phyloP scores from a whole-genome alignment of 495 filamentous ascomycete genomes.

The Jackrogersella multiformis region DNA sequence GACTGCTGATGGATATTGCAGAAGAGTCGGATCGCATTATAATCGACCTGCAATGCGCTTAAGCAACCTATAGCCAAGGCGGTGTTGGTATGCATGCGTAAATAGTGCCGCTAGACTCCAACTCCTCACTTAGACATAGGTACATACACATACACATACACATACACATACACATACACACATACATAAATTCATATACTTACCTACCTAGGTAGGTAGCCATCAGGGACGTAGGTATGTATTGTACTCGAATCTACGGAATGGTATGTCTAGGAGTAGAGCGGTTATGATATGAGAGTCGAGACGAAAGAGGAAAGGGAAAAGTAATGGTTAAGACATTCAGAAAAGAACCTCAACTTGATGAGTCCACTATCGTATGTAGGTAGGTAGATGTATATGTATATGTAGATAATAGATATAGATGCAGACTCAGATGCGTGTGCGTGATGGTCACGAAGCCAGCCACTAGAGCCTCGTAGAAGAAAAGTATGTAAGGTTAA shows the following conservation, averaged over 20 bases:
- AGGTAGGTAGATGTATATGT: too few relatives aligned
- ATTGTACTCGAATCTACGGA: not conserved
- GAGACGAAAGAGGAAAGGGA: not conserved
- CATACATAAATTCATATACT: constrained; percentile 4
- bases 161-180: not conserved
- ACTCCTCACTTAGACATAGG: constrained; percentile 6
- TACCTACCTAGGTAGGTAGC: not conserved
- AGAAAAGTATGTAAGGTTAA: not conserved
- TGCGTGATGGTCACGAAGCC: constrained; percentile 23
- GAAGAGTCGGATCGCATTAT: not conserved
- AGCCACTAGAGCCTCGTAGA: constrained; percentile 7
- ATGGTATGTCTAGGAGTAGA: not conserved
- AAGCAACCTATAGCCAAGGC: not conserved
- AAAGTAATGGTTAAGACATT: not conserved
- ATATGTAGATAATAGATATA: too few relatives aligned
- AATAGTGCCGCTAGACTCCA: constrained; percentile 21
- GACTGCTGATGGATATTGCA: too few relatives aligned
- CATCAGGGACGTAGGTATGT: not conserved
- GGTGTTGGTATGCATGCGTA: constrained; percentile 11
- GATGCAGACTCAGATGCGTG: too few relatives aligned
- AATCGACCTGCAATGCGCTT: not conserved
- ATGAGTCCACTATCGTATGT: too few relatives aligned
- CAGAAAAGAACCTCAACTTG: constrained; percentile 2
- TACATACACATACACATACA: not conserved
- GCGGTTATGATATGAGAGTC: not conserved